Base-by-base conservation (phyloP, 768 basidiomycete species). In the Gautieria morchelliformis region DNA sequence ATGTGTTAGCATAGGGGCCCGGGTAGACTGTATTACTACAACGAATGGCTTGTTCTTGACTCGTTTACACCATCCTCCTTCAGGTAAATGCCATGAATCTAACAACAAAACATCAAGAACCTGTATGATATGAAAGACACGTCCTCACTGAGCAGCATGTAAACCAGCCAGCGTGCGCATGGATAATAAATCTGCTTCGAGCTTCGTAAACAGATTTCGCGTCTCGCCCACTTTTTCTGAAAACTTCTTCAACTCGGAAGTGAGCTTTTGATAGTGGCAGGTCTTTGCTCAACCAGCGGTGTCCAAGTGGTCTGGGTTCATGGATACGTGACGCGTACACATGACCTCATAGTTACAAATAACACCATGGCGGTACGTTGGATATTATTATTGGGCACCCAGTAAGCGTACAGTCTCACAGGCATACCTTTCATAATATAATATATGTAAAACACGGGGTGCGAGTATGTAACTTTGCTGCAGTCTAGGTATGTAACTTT, bases 111-210 rank as follows among this genome's bases (percentile, higher is more conserved):
- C 40, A 12, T 55, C 37, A 55, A 22, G 12, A 15, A 11, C 12
- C 20, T 41, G 33, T 22, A 9, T 7, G 5, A 17, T 33, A 19
- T 49, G 45, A 9, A 33, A 10, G 37, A 20, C 22, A 17, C 5
- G n/a, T 17, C 72, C 84, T 64, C 67, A 90, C 89, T 90, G 91
- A 54, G 89, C 85, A 19, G 85, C 87, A 67, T 89, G 87, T 50
- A 84, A 74, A 1, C 85, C 87, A 14, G 89, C 85, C 60, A 93
- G 82, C 32, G 80, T 81, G 54, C 81, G 72, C 89, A 92, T 91
- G 15, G 86, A 82, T 57, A 85, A 79, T 53, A 93, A 69, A 71
- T 89, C 87, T 46, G 79, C 75, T 60, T 88, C 82, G 62, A 93
- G 75, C 54, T 82, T 79, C 65, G 85, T 88, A 69, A 88, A 85